Base-by-base conservation (phyloP, 2,329 filamentous ascomycete species). In the Colletotrichum plurivorum region DNA sequence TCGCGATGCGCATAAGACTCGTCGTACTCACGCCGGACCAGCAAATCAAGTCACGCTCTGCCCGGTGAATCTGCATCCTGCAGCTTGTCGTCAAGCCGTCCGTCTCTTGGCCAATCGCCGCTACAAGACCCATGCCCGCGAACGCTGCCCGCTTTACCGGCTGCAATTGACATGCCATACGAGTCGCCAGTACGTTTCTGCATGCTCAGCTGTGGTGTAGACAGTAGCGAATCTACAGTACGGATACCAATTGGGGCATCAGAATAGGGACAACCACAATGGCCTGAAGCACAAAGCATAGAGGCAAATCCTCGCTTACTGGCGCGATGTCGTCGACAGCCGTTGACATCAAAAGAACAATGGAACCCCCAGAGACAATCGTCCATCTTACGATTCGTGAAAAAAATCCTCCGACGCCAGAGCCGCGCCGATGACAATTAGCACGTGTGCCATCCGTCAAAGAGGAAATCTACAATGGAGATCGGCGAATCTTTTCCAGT, bases 371-470 rank as follows among this genome's bases (percentile, higher is more conserved):
- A 15, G 18, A 52, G 20, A 52, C 13, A 52, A 9, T 22, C 36
- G 31, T 46, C 25, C 36, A 53, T 55, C 22, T 16, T 39, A 15
- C 49, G 13, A 43, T 55, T 15, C 20, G 22, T 22, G 31, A 41
- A 22, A 25, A 25, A 43, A 27, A 39, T 36, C 31, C 36, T 45
- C 52, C 18, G 58, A 51, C 43, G 45, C 51, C 45, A 49, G 58
- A 67, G 45, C 25, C 59, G 39, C 15, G 39, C 16, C 39, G 41
- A 15, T 41, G 22, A 45, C 4, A 22, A 27, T 27, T 53, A 18
- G 59, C 59, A 63, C 53, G 15, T 58, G 46, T 67, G 64, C 59
- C 39, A 53, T 31, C 7, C 45, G 36, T 57, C 36, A 25, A 67
- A 45, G 59, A 56, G 64, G 52, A 36, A 67, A 57, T 31, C 31